These are phyloP conservation scores for Dissophora ornata DNA, from an alignment of 192 early-diverging fungal genomes.

Conservation along the genomic window DNA sequence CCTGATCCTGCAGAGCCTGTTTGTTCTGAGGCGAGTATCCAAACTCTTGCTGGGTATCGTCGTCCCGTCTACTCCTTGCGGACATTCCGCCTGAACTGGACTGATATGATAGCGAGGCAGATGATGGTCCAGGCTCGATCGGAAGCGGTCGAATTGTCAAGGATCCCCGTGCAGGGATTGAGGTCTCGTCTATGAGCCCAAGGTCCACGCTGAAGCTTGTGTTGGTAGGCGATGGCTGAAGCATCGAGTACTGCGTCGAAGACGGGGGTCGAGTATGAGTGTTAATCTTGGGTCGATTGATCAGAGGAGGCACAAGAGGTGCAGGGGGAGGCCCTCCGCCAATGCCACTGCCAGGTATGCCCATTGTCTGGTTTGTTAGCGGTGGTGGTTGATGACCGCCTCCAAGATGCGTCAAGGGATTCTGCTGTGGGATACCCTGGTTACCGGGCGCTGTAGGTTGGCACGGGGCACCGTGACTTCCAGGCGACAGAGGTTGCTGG, in stretches of 20 bases:
- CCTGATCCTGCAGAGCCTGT: conserved; percentile 13
- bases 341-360: not conserved
- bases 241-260: conserved; percentile 17
- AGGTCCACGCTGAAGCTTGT: conserved; percentile 1
- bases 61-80: conserved; percentile 1
- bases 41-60: not conserved
- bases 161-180: conserved; percentile 13
- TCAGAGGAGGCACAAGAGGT: not conserved
- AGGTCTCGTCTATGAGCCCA: conserved; percentile 16
- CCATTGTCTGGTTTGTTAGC: not conserved
- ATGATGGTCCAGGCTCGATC: not conserved
- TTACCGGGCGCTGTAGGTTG: not conserved
- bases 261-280: not conserved
- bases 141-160: conserved; percentile 10
- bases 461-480: not conserved
- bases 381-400: not conserved
- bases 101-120: no score
- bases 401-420: not conserved
- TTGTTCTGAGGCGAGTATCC: conserved; percentile 28
- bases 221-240: conserved; percentile 14
- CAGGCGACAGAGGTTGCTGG: not conserved
- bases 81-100: not conserved
- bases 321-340: not conserved
- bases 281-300: not conserved
- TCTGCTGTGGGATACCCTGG: not conserved